phyloP scores from a whole-genome alignment of 2,329 filamentous ascomycete genomes.

The Colletotrichum filicis region DNA sequence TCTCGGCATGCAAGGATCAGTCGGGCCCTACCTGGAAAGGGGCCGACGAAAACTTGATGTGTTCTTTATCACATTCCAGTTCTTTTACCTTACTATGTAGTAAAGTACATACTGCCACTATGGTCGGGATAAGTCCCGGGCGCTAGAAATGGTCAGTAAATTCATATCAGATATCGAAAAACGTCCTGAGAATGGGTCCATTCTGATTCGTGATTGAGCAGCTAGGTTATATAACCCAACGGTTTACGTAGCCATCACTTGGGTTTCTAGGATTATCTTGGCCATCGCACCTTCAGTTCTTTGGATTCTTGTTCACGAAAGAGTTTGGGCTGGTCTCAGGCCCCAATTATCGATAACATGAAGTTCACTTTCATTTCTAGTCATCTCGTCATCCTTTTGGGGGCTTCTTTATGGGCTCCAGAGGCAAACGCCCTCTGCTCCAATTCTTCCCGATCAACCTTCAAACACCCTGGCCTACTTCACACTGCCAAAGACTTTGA shows the following conservation, averaged over 20 bases:
- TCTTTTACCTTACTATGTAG: neutral
- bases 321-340: neutral
- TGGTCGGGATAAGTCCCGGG: neutral
- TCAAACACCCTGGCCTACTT: constrained; percentile 38
- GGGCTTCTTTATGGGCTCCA: neutral
- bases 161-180: neutral
- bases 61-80: neutral
- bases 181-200: neutral
- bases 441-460: neutral
- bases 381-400: neutral
- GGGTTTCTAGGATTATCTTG: no score
- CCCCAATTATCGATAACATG: neutral
- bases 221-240: neutral
- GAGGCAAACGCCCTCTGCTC: neutral
- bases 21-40: neutral
- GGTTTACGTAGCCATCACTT: no score
- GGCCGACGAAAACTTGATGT: neutral
- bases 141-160: neutral
- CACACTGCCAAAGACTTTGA: constrained; percentile 50
- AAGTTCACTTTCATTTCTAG: neutral
- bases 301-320: neutral
- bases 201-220: neutral
- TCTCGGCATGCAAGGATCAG: neutral
- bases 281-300: neutral
- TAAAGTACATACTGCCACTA: neutral